These are phyloP conservation scores for Podila epicladia DNA, from an alignment of 192 early-diverging fungal species.

Conservation along the genomic window DNA sequence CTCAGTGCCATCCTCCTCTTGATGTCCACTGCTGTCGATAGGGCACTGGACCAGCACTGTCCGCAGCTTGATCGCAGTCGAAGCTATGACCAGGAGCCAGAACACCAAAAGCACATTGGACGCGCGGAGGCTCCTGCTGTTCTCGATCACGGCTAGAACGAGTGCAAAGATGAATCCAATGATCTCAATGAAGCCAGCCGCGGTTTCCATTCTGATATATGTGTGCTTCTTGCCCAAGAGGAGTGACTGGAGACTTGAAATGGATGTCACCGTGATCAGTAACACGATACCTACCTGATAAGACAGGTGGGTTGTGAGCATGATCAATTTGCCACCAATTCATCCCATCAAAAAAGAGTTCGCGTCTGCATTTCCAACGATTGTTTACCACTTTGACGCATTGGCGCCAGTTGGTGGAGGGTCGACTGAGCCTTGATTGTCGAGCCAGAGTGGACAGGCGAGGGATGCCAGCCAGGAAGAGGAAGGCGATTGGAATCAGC, in stretches of 20 bases:
- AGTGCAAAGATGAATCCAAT: slow-evolving; percentile 31
- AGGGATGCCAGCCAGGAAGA: slow-evolving; percentile 18
- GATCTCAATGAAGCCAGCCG: slow-evolving; percentile 11
- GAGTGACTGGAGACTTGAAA: not conserved
- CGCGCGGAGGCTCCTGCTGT: slow-evolving; percentile 49
- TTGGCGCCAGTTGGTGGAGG: slow-evolving; percentile 23
- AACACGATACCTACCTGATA: not conserved
- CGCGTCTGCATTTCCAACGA: too few species aligned
- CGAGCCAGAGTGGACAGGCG: slow-evolving; percentile 14
- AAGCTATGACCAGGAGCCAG: slow-evolving; percentile 52
- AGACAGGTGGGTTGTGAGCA: not conserved
- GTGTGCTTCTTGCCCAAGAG: not conserved
- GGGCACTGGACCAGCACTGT: slow-evolving; percentile 48
- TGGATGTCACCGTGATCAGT: slow-evolving; percentile 4
- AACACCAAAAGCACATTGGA: slow-evolving; percentile 65
- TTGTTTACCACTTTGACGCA: slow-evolving; percentile 16
- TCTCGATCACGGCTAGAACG: slow-evolving; percentile 57
- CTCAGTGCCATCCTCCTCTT: not conserved
- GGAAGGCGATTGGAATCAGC: slow-evolving; percentile 16
- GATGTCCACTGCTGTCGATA: slow-evolving; percentile 34
- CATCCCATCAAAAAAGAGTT: not conserved
- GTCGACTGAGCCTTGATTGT: slow-evolving; percentile 9
- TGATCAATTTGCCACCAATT: too few species aligned
- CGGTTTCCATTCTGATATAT: slow-evolving; percentile 11
- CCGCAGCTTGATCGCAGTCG: slow-evolving; percentile 46